phyloP scores from a whole-genome alignment of 768 basidiomycete species.

The Mycena indigotica region DNA sequence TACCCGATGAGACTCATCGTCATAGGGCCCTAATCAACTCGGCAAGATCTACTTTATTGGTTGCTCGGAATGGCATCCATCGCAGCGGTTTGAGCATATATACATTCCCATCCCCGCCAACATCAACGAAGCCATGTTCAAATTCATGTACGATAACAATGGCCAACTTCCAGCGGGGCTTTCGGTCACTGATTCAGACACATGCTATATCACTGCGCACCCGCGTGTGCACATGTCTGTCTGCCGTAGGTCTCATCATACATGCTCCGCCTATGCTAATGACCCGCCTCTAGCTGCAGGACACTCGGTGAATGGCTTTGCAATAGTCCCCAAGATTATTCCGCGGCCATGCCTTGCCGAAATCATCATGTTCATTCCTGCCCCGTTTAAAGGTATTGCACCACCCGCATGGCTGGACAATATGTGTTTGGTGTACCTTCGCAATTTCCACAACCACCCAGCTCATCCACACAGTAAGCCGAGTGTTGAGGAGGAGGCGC shows the following conservation, averaged over 20 bases:
- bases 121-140: not conserved
- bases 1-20: not conserved
- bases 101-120: not conserved
- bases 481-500: not conserved
- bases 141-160: not conserved
- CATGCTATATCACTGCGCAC: conserved; percentile 4
- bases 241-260: not conserved
- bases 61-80: not conserved
- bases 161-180: not conserved
- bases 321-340: not conserved
- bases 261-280: not conserved
- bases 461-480: conserved; percentile 10
- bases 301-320: not conserved
- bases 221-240: not conserved
- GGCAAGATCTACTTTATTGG: conserved; percentile 4
- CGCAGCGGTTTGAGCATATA: not conserved
- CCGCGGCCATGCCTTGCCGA: not conserved
- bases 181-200: not conserved
- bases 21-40: not conserved
- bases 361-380: not conserved
- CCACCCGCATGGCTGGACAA: not conserved
- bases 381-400: not conserved
- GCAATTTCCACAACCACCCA: conserved; percentile 10
- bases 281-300: not conserved
- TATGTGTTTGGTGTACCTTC: not conserved